A percentile compares a stretch with the other conserved stretches of the same genome.
Evolutionary conservation across 768 basidiomycete species (phyloP).

Genomic region (Mycena kentingensis): DNA sequence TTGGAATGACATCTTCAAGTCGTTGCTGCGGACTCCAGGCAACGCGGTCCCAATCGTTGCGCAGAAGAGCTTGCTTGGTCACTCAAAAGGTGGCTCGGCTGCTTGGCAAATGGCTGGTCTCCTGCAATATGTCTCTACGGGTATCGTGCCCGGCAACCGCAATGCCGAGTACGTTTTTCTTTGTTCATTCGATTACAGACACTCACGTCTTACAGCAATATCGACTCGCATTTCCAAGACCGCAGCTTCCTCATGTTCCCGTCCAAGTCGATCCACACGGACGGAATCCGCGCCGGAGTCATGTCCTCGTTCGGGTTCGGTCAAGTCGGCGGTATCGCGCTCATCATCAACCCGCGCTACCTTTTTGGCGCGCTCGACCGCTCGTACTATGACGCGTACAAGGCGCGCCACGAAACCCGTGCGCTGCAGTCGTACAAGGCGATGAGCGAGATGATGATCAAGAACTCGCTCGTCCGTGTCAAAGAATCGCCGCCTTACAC

Average conservation of each 20-base stretch:
- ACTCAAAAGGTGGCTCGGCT: constrained; percentile 98
- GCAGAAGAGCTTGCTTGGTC: constrained; percentile 96
- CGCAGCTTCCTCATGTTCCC: constrained; percentile 95
- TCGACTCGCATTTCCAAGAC: constrained; percentile 89
- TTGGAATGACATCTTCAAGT: constrained; percentile 94
- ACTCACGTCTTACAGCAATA: constrained; percentile 58
- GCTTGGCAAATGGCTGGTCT: constrained; percentile 96
- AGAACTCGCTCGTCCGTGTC: constrained; percentile 89
- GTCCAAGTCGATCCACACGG: constrained; percentile 93
- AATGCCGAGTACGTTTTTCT: constrained; percentile 82
- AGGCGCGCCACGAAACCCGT: constrained; percentile 63
- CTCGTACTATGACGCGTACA: constrained; percentile 77
- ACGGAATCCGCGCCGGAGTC: constrained; percentile 84
- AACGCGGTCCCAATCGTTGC: constrained; percentile 98
- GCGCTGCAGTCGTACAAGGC: constrained; percentile 78
- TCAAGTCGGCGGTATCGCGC: constrained; percentile 92
- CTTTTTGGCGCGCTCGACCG: constrained; percentile 84
- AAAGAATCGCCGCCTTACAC: constrained; percentile 91
- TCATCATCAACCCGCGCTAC: constrained; percentile 89
- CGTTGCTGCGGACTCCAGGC: constrained; percentile 85
- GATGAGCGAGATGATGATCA: constrained; percentile 96
- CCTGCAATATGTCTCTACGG: constrained; percentile 79
- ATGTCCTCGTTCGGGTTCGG: constrained; percentile 99
- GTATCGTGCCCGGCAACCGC: constrained; percentile 91
- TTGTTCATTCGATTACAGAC: background rate